Evolutionary conservation across 1,284 basidiomycete genomes (phyloP).

Genomic region (Somion occarium): DNA sequence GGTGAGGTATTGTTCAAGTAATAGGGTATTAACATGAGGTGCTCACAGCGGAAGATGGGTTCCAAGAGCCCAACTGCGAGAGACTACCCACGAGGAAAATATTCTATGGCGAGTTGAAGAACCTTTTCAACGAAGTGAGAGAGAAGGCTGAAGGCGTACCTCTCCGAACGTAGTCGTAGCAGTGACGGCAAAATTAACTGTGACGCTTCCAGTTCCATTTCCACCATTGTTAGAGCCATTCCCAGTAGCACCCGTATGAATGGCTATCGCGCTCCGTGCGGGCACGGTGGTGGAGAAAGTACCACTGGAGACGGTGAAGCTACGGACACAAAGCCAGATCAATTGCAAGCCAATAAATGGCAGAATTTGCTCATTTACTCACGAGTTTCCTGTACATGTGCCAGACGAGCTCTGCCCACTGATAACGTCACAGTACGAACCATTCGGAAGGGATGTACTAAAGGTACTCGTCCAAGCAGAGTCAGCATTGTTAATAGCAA

Average conservation of each 20-base stretch:
- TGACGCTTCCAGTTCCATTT: conserved; percentile 23
- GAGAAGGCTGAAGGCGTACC: too few species aligned
- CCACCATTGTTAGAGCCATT: conserved; percentile 5
- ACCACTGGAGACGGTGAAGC: conserved; percentile 48
- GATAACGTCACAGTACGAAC: conserved; percentile 62
- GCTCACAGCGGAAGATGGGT: conserved; percentile 40
- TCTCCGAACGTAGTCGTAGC: conserved; percentile 55
- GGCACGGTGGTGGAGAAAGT: conserved; percentile 47
- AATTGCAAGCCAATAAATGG: neutral
- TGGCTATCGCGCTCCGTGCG: conserved; percentile 51
- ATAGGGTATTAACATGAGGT: neutral
- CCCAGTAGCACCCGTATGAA: conserved; percentile 44
- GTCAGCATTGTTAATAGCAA: conserved; percentile 63
- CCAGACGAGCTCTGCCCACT: conserved; percentile 37
- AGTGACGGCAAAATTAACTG: conserved; percentile 47
- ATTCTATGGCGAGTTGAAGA: too few species aligned
- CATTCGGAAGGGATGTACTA: conserved; percentile 48
- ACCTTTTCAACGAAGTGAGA: too few species aligned
- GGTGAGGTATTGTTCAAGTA: neutral
- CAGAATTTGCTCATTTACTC: too few species aligned
- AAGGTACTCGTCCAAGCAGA: conserved; percentile 51
- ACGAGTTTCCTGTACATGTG: conserved; percentile 48
- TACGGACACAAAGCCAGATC: conserved; percentile 18
- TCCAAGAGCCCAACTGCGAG: conserved; percentile 49
- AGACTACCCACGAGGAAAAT: conserved; percentile 56